Conservation (phyloP, 2,329 filamentous ascomycete species). For the Magnaporthales sp. region DNA sequence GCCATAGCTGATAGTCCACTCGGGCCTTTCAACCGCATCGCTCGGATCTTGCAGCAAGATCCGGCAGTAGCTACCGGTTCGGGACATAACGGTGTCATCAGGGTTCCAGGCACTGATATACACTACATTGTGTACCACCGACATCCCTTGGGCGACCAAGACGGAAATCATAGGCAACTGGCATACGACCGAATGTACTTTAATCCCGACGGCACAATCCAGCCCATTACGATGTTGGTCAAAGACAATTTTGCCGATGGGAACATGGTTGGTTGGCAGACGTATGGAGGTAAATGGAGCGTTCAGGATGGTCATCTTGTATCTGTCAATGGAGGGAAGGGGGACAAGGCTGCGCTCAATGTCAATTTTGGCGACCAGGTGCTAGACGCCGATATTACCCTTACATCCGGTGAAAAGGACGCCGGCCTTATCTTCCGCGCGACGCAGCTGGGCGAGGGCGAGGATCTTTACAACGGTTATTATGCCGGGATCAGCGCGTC, state of each 20-base stretch:
- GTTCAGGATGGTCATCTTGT: slow-evolving; percentile 18
- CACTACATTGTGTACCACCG: slow-evolving; percentile 39
- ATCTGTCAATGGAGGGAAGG: slow-evolving; percentile 12
- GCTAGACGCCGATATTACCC: slow-evolving; percentile 20
- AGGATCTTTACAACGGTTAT: slow-evolving; percentile 16
- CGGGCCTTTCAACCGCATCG: slow-evolving; percentile 29
- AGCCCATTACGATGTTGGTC: slow-evolving; percentile 33
- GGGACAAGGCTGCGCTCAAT: slow-evolving; percentile 20
- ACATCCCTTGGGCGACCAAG: slow-evolving; percentile 31
- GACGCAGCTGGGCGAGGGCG: slow-evolving; percentile 10
- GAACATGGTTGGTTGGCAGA: slow-evolving; percentile 26
- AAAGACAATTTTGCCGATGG: slow-evolving; percentile 32
- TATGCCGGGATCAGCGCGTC: slow-evolving; percentile 19
- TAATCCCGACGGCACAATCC: slow-evolving; percentile 31
- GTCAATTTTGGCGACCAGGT: slow-evolving; percentile 26
- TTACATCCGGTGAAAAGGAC: slow-evolving; percentile 13
- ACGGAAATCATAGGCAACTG: slow-evolving; percentile 34
- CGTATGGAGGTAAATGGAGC: slow-evolving; percentile 16
- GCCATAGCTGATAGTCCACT: slow-evolving; percentile 28
- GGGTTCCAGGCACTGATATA: slow-evolving; percentile 26
- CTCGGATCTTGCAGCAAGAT: slow-evolving; percentile 28
- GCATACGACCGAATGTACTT: slow-evolving; percentile 41
- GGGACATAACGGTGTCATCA: slow-evolving; percentile 32
- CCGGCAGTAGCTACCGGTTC: slow-evolving; percentile 24
- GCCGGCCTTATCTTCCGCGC: slow-evolving; percentile 29